Conservation (phyloP, 83 land plant species). For the Picea mariana region DNA sequence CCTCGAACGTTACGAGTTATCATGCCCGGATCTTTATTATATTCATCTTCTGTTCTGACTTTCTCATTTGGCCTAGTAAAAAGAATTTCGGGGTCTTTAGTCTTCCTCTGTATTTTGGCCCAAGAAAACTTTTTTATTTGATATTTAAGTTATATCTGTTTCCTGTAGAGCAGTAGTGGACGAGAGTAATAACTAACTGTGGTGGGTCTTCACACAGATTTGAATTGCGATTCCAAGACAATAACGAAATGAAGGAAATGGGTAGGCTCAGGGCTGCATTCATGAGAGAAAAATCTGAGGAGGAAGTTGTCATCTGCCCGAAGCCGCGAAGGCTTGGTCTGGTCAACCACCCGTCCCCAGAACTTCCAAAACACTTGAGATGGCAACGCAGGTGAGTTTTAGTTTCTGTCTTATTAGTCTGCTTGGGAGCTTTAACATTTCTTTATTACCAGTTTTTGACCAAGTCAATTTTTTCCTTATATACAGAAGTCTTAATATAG, state of each 20-base stretch:
- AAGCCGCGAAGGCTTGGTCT: constrained; percentile 50
- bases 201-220: not conserved
- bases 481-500: not conserved
- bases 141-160: not conserved
- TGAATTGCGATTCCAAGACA: not conserved
- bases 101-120: not conserved
- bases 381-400: constrained; percentile 44
- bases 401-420: no score
- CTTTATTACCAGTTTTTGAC: not conserved
- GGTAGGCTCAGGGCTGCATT: constrained; percentile 16
- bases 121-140: not conserved
- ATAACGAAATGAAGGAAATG: constrained; percentile 13
- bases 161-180: not conserved
- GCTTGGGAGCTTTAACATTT: no score
- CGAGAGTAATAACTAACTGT: not conserved
- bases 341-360: constrained; percentile 16
- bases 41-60: no score
- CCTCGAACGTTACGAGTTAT: no score
- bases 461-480: not conserved
- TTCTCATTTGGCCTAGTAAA: no score
- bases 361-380: constrained; percentile 28
- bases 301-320: constrained; percentile 43
- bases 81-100: no score
- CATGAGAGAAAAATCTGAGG: not conserved
- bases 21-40: no score